phyloP scores from a whole-genome alignment of 176 grass and related monocot genomes.

The Phoenix dactylifera region DNA sequence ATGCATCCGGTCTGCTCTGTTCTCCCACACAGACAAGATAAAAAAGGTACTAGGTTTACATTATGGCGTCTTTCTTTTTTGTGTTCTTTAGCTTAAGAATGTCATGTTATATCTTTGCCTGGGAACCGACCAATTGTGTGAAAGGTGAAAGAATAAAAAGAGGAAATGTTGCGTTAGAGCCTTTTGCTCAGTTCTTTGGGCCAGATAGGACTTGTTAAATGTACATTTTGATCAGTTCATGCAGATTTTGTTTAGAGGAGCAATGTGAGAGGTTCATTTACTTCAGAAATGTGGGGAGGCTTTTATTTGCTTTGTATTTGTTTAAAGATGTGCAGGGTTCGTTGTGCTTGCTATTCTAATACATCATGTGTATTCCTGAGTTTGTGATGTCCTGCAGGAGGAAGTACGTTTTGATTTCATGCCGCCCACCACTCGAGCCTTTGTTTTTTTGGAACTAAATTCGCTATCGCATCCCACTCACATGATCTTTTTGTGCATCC shows the following conservation, averaged over 20 bases:
- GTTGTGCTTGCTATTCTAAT: not conserved
- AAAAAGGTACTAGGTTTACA: slow-evolving; percentile 19
- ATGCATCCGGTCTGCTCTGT: slow-evolving; percentile 76
- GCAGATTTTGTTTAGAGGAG: slow-evolving; percentile 24
- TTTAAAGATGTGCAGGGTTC: slow-evolving; percentile 14
- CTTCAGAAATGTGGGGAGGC: slow-evolving; percentile 19
- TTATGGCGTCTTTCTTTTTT: slow-evolving; percentile 22
- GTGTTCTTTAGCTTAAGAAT: slow-evolving; percentile 17
- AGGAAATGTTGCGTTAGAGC: slow-evolving; percentile 44
- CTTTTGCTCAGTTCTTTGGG: slow-evolving; percentile 19
- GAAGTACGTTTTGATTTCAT: no score
- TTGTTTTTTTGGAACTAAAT: no score
- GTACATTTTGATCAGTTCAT: slow-evolving; percentile 24
- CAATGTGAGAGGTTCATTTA: slow-evolving; percentile 19
- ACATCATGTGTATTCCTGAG: not conserved
- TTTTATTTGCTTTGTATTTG: slow-evolving; percentile 11
- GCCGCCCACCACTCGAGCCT: no score
- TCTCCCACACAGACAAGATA: slow-evolving; percentile 80
- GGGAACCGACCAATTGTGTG: slow-evolving; percentile 39
- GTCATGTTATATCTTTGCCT: slow-evolving; percentile 28
- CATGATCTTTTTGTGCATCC: no score
- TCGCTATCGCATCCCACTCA: no score
- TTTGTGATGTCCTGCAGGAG: no score
- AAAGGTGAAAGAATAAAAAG: slow-evolving; percentile 49
- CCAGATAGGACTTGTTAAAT: slow-evolving; percentile 32